These are phyloP conservation scores for Mycena crocata DNA, from an alignment of 768 basidiomycete genomes.

Conservation along the genomic window DNA sequence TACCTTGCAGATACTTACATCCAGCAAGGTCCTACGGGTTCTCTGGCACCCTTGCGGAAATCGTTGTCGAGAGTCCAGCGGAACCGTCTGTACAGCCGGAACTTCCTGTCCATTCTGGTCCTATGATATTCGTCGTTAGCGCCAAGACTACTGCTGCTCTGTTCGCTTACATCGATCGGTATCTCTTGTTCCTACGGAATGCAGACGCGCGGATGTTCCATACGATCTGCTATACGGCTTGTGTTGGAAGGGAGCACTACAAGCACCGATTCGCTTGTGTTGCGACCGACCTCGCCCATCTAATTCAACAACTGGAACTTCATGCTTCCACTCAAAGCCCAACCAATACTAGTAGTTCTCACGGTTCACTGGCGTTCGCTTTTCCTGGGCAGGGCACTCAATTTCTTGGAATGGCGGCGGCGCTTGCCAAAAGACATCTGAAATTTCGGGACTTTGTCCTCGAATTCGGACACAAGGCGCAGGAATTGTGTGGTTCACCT, in stretches of 20 bases:
- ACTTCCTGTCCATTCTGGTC: neutral
- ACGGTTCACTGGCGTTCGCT: conserved; percentile 12
- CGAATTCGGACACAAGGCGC: conserved; percentile 13
- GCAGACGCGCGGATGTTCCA: conserved; percentile 1
- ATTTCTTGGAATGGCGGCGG: conserved; percentile 26
- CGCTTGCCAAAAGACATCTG: neutral
- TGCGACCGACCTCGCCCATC: conserved; percentile 14
- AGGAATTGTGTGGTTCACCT: conserved; percentile 3
- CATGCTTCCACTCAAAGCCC: neutral
- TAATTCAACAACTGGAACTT: conserved; percentile 12
- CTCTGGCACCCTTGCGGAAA: conserved; percentile 28
- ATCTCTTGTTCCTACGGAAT: conserved; percentile 17
- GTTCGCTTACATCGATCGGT: conserved; percentile 15
- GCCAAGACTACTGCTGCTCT: conserved; percentile 27
- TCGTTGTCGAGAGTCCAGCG: conserved; percentile 14
- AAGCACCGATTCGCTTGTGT: conserved; percentile 28
- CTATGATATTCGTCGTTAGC: conserved; percentile 29
- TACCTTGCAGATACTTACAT: neutral
- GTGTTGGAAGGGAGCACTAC: conserved; percentile 29
- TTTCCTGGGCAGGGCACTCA: conserved; percentile 32
- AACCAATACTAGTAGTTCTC: neutral
- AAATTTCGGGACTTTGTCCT: conserved; percentile 11
- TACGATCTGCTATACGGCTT: conserved; percentile 28
- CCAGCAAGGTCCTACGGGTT: conserved; percentile 26
- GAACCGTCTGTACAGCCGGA: neutral